Base-by-base conservation (phyloP, 768 basidiomycete species). In the Auricularia heimuer region DNA sequence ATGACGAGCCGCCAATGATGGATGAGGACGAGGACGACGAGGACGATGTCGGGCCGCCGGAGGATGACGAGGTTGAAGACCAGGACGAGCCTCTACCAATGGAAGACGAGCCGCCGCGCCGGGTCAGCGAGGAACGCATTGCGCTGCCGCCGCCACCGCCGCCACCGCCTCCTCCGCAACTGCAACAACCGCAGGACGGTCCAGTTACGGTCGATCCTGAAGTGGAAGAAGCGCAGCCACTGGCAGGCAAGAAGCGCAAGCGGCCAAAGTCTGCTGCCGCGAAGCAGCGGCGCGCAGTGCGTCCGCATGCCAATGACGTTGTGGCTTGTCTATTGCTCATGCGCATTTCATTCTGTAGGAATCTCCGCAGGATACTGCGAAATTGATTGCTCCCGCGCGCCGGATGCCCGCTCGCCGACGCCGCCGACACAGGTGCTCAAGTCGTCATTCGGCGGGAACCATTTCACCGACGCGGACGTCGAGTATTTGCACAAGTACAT, bases 401-500 rank as follows among this genome's bases (percentile, higher is more conserved):
- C 87, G 0, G 82, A 85, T 21, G 87, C 87, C 14, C 83, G 91
- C 2, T 93, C 91, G 29, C 92, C 92, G 3, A 90, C 90, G 0
- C 92, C 92, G 12, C 92, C 92, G 21, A 84, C 82, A 4, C 84
- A 90, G 16, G 86, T 92, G 24, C 86, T 94, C 72, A 92, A 91
- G 75, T 93, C 91, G 70, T 92, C 91, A 0, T 93, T 92, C 70
- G 92, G 92, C 54, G 92, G 92, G 14, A 93, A 94, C 71, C 73
- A 92, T 45, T 94, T 94, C 71, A 94, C 92, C 0, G 81, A 86
- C 1, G 92, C 93, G 61, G 92, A 94, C 71, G 84, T 94, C 51
- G 64, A 83, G 42, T 94, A 93, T 73, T 80, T 94, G 67, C 91
- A 92, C 71, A 88, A 85, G 72, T 94, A 94, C 72, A 94, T 94